Base-by-base conservation (phyloP, 1,139 yeast genomes). In the Wickerhamomyces sp. region DNA sequence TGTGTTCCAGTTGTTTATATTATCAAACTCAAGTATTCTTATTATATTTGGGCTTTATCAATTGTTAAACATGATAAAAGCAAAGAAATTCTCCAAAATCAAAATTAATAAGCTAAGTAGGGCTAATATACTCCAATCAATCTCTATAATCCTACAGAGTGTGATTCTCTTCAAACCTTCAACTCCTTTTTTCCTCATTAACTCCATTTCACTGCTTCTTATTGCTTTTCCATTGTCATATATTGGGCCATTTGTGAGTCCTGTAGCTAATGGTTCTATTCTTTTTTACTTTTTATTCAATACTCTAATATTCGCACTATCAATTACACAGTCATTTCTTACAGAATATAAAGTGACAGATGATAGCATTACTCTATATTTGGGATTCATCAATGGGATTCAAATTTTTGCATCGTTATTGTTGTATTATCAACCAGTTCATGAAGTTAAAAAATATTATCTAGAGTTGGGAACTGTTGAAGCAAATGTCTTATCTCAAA, bases 401-500 rank as follows among this genome's bases (percentile, higher is more conserved):
- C 43, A 54, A 2, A 58, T 76, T n/a, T 63, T 69, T 19, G 22
- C 59, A 2, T 58, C 75, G 24, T 76, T 75, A 45, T 47, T 60
- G 5, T 50, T 49, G 20, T 54, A 51, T 31, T 78, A 68, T 49
- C 46, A 54, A 13, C 81, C 83, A 5, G 67, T 74, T 6, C 54
- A 56, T 6, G 77, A 74, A 47, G 61, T 77, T 27, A 37, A 54
- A 6, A 68, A 67, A 7, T 66, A 64, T 46, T 74, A 57, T 41
- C 30, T 54, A 3, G 56, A 55, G n/a, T 47, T 47, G 7, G 55
- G 68, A 7, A 49, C 59, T n/a, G 59, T 60, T 2, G 74, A 78
- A 28, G 60, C 57, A 8, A 74, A 78, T 48, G 49, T 76, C n/a
- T 51, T 77, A 17, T 74, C 80, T 5, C 59, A 62, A 33, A 51